Base-by-base conservation (phyloP, 2,329 filamentous ascomycete genomes). In the Ramularia endophylla region DNA sequence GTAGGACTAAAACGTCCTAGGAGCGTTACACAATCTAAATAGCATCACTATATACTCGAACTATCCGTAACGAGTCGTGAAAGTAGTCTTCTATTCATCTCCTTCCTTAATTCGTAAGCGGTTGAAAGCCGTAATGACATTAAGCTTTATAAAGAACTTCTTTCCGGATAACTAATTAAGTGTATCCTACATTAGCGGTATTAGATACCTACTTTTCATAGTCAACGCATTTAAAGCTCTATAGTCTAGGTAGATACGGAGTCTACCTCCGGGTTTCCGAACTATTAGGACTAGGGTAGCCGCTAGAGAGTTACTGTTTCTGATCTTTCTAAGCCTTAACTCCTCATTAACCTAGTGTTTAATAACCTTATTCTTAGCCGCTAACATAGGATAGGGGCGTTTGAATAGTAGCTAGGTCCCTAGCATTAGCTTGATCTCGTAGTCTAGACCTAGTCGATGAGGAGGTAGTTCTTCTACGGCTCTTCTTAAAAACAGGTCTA, bases 191-290 rank as follows among this genome's bases (percentile, higher is more conserved):
- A n/a, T n/a, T n/a, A n/a, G n/a, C n/a, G n/a, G 15, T 36, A 36
- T 36, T 4, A n/a, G 33, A n/a, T 36, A 36, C 9, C 15, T 12
- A 20, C 15, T 19, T 11, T 36, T 36, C 4, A 36, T 13, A 5
- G 33, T 36, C 8, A 36, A 9, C 4, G 16, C 18, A 11, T 36
- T 36, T 9, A 36, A 9, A 3, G 4, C 33, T 36, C 33, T 18
- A 36, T 36, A 36, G 33, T 36, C 19, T 12, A 36, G 19, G 25
- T 36, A 36, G 9, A 36, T 13, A 9, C 33, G 33, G 3, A 36
- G 33, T n/a, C n/a, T n/a, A n/a, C n/a, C n/a, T n/a, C n/a, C n/a
- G n/a, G n/a, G n/a, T n/a, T n/a, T n/a, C n/a, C n/a, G n/a, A n/a
- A n/a, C n/a, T n/a, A n/a, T n/a, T n/a, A n/a, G n/a, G n/a, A n/a